These are phyloP conservation scores for Nothopassalora personata DNA, from an alignment of 2,329 filamentous ascomycete species.

Conservation along the genomic window DNA sequence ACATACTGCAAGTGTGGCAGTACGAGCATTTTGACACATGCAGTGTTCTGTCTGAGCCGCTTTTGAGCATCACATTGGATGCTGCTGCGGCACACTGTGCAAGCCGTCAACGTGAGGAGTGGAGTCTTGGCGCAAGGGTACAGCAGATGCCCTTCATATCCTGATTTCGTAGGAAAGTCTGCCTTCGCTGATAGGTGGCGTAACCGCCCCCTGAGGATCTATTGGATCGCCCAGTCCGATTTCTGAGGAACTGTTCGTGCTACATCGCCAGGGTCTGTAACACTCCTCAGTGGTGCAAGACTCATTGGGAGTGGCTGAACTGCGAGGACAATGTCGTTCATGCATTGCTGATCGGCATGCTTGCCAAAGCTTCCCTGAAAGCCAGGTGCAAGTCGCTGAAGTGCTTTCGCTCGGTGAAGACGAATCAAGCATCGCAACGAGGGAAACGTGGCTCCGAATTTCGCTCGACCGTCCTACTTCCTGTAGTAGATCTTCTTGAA, in stretches of 20 bases:
- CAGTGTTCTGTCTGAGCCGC: slow-evolving; percentile 12
- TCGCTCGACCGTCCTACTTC: slow-evolving; percentile 27
- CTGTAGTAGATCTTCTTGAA: slow-evolving; percentile 73
- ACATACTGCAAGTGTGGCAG: slow-evolving; percentile 9
- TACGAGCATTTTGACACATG: slow-evolving; percentile 20
- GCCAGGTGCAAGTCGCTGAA: background rate
- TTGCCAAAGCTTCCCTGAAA: background rate
- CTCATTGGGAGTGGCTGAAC: background rate
- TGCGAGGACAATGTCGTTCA: background rate
- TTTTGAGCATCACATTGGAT: slow-evolving; percentile 15
- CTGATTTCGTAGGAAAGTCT: slow-evolving; percentile 9
- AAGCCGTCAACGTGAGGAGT: slow-evolving; percentile 22
- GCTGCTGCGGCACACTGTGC: slow-evolving; percentile 5
- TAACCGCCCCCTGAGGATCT: background rate
- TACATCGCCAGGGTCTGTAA: background rate
- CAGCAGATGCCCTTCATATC: slow-evolving; percentile 11
- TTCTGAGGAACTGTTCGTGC: background rate
- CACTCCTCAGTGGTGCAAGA: background rate
- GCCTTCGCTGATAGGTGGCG: slow-evolving; percentile 10
- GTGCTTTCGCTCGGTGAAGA: background rate
- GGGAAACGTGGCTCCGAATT: background rate
- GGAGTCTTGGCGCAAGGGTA: slow-evolving; percentile 8
- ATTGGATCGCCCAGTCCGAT: background rate
- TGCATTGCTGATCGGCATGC: background rate
- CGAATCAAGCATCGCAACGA: background rate